Conservation (phyloP, 805 yeast species). For the Candida fluviatilis region DNA sequence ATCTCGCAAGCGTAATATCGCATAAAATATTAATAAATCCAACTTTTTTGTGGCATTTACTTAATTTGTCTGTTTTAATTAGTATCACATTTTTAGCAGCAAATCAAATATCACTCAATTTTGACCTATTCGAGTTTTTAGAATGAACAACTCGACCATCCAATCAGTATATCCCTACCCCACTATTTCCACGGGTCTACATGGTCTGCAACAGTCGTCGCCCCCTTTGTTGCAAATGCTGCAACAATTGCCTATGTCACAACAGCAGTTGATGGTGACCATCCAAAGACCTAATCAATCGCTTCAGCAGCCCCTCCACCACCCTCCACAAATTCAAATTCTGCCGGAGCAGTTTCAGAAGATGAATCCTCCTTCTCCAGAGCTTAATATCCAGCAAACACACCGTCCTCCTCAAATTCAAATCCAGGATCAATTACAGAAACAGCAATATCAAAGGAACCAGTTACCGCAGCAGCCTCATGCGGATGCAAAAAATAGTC, state of each 20-base stretch:
- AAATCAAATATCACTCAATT: neutral
- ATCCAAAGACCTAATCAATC: conserved; percentile 1
- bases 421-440: neutral
- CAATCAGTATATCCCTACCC: conserved; percentile 1
- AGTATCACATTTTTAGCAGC: conserved; percentile 2
- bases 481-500: too few relatives aligned
- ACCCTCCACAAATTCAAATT: conserved; percentile 3
- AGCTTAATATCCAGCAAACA: neutral
- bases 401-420: neutral
- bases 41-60: neutral
- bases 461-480: neutral
- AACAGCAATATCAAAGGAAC: neutral
- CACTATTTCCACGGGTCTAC: neutral
- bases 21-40: too few relatives aligned
- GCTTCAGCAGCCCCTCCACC: neutral
- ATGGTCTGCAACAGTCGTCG: neutral
- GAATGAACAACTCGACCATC: conserved; percentile 2
- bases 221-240: conserved; percentile 2
- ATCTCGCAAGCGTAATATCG: too few relatives aligned
- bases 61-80: neutral
- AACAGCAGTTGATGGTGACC: conserved; percentile 1
- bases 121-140: neutral
- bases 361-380: neutral
- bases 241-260: conserved; percentile 2
- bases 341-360: conserved; percentile 1